Base-by-base conservation (phyloP, 2,329 filamentous ascomycete species). In the Ophiostoma piceae region DNA sequence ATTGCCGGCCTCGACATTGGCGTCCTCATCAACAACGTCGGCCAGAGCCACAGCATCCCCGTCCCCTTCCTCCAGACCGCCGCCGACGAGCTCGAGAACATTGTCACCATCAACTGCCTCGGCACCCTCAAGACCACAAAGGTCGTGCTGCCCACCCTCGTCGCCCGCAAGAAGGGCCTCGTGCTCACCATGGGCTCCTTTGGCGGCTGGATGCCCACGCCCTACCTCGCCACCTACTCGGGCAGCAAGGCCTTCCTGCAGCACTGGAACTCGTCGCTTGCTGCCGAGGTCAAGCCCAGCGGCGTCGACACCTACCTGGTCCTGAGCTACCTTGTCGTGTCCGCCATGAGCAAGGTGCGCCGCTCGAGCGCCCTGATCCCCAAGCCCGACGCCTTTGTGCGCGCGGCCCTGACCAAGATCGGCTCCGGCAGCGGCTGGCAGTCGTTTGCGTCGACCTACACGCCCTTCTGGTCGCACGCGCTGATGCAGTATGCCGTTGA, bases 111-210 rank as follows among this genome's bases (percentile, higher is more conserved):
- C 85, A 99, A 99, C 82, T 97, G 94, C 81, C 83, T 91, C 72
- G 94, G 90, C 62, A 99, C 95, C 0, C 85, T 99, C 47, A 91
- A 92, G 77, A 89, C 94, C 68, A 99, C 95, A 0, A 89, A 94
- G 78, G 84, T 94, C 67, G 84, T 99, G 60, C 90, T 91, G 0
- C 94, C 95, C 0, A 88, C 91, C 71, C 93, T 99, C 88, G 86
- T 91, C 71, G 84, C 90, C 78, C 90, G 94, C 76, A 92, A 91
- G 81, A 88, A 89, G 70, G 95, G 96, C 32, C 84, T 99, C 47
- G 92, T 99, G 76, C 84, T 99, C 69, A 99, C 94, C 71, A 97
- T 99, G 94, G 95, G 94, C 66, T 97, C 94, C 12, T 96, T 98
- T 78, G 95, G 91, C 72, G 96, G 95, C 74, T 90, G 96, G 81